Evolutionary conservation across 257 asterid genomes (phyloP).

Genomic region (Linderniella brevidens): DNA sequence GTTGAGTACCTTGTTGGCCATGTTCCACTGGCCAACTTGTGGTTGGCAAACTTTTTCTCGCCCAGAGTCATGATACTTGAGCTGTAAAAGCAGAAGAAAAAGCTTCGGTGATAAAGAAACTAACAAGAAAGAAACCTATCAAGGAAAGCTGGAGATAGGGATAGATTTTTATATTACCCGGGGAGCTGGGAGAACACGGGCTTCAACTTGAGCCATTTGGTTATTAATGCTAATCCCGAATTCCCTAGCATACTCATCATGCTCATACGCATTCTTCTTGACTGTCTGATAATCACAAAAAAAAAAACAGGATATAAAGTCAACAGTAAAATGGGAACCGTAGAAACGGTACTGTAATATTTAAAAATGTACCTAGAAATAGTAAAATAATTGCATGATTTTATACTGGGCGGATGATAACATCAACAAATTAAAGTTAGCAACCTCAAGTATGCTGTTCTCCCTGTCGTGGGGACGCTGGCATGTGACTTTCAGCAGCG

Average conservation of each 20-base stretch:
- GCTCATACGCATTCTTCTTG: not conserved
- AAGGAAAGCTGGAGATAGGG: not conserved
- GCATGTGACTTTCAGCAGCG: constrained; percentile 83
- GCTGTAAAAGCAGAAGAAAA: constrained; percentile 26
- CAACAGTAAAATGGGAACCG: no score
- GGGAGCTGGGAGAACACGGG: constrained; percentile 87
- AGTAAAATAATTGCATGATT: not conserved
- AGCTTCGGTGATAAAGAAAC: not conserved
- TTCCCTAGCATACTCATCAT: constrained; percentile 74
- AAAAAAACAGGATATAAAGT: no score
- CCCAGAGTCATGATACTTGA: constrained; percentile 86
- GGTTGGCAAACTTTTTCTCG: constrained; percentile 83
- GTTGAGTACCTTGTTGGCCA: constrained; percentile 68
- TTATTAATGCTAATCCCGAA: constrained; percentile 83
- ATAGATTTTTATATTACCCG: constrained; percentile 29
- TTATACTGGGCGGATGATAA: not conserved
- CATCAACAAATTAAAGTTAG: not conserved
- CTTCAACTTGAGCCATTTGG: constrained; percentile 82
- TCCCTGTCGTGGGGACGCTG: constrained; percentile 91
- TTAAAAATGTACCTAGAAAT: not conserved
- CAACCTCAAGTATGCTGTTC: constrained; percentile 54
- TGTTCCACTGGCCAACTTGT: constrained; percentile 95
- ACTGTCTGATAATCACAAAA: constrained; percentile 1
- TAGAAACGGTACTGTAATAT: no score
- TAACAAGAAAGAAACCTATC: not conserved